Conservation (phyloP, 106 monocot species). For the Agapanthus africanus region DNA sequence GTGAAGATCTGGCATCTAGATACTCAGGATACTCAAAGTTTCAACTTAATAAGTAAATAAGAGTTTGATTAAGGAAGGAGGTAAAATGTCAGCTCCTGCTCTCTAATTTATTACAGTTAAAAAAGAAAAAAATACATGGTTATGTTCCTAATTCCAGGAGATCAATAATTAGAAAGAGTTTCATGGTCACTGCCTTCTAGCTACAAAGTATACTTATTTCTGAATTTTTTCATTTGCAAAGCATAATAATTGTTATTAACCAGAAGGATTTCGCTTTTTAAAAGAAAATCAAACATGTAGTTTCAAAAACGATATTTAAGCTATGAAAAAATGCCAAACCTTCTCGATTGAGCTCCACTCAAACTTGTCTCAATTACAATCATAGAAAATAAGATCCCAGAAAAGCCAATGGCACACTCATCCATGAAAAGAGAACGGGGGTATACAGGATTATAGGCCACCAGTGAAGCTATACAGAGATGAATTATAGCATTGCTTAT, state of each 20-base stretch:
- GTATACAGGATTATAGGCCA: constrained; percentile 64
- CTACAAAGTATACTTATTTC: neutral
- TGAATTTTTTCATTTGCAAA: too few relatives aligned
- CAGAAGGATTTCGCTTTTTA: neutral
- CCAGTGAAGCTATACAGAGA: constrained; percentile 60
- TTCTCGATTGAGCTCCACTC: constrained; percentile 78
- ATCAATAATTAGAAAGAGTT: neutral
- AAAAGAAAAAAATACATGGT: neutral
- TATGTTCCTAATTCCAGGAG: neutral
- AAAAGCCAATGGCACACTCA: constrained; percentile 93
- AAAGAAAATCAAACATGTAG: neutral
- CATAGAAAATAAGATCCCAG: constrained; percentile 88
- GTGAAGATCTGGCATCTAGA: neutral
- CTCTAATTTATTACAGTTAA: neutral
- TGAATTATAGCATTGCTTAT: constrained; percentile 74
- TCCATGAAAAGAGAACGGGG: constrained; percentile 22
- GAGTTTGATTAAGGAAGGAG: neutral
- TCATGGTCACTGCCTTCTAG: neutral
- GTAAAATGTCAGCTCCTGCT: neutral
- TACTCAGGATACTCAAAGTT: too few relatives aligned
- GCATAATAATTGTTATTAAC: too few relatives aligned
- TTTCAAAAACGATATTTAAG: neutral
- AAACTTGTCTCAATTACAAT: constrained; percentile 92
- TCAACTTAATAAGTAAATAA: neutral
- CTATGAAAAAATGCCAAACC: constrained; percentile 35